These are phyloP conservation scores for Trichoderma pleuroti DNA, from an alignment of 2,329 filamentous ascomycete species.

Conservation along the genomic window DNA sequence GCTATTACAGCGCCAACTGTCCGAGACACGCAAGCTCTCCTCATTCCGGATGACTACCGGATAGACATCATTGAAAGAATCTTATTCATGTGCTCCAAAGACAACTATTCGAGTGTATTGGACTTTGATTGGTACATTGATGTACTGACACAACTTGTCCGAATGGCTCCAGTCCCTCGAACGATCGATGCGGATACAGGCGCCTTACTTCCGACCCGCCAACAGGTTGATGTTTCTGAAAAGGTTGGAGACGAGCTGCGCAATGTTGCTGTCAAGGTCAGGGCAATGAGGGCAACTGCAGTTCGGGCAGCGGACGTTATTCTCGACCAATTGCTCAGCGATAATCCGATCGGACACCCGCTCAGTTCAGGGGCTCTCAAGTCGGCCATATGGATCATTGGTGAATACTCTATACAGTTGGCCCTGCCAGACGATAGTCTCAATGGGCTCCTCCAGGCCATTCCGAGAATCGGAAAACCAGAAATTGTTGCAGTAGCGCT, in stretches of 20 bases:
- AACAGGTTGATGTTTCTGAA: conserved; percentile 53
- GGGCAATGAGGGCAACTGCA: conserved; percentile 74
- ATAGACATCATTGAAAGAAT: conserved; percentile 79
- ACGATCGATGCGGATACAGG: conserved; percentile 37
- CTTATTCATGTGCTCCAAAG: conserved; percentile 81
- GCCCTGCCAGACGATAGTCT: conserved; percentile 68
- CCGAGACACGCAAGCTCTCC: conserved; percentile 44
- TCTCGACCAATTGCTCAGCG: conserved; percentile 53
- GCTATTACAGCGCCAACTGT: conserved; percentile 35
- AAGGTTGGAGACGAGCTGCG: conserved; percentile 80
- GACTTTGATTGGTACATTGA: conserved; percentile 99
- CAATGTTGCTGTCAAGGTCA: conserved; percentile 88
- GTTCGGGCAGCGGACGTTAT: conserved; percentile 80
- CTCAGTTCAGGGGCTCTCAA: conserved; percentile 65
- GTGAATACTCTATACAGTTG: conserved; percentile 78
- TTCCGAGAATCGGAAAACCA: conserved; percentile 55
- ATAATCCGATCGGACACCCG: conserved; percentile 52
- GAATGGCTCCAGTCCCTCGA: conserved; percentile 57
- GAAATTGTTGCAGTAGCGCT: conserved; percentile 74
- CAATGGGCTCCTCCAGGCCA: conserved; percentile 66
- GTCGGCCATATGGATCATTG: conserved; percentile 78
- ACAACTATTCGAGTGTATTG: conserved; percentile 78
- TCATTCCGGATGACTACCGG: conserved; percentile 82
- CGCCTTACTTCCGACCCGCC: conserved; percentile 26
- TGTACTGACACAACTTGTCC: conserved; percentile 79